Percentiles rank a stretch among this genome's conserved stretches.
Conservation (phyloP, 305 asterid genomes). For the Stenogyne calaminthoides region DNA sequence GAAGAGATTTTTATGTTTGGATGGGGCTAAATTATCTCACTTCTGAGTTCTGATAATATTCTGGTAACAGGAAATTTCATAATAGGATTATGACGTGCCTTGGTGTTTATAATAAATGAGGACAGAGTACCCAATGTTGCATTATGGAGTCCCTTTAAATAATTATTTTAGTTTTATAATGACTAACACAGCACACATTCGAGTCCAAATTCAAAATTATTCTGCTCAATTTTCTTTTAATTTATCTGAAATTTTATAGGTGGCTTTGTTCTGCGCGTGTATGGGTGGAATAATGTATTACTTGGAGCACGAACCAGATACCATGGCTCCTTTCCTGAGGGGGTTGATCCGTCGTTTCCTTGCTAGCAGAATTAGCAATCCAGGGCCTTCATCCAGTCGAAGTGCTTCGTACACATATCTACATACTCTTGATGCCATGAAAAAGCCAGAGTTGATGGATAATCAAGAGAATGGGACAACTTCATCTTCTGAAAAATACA, state of each 20-base stretch:
- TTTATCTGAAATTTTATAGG: slow-evolving; percentile 46
- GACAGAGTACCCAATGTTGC: not conserved
- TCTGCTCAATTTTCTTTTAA: not conserved
- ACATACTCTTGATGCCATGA: slow-evolving; percentile 76
- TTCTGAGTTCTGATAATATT: not conserved
- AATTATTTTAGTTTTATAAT: not conserved
- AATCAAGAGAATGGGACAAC: slow-evolving; percentile 52
- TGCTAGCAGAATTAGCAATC: slow-evolving; percentile 92
- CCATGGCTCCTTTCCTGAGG: slow-evolving; percentile 95
- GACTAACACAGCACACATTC: not conserved
- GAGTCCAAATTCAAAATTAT: slow-evolving; percentile 8
- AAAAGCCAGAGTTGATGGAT: slow-evolving; percentile 58
- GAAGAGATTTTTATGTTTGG: not conserved
- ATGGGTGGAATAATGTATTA: slow-evolving; percentile 99
- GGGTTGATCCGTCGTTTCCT: slow-evolving; percentile 95
- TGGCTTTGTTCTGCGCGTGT: slow-evolving; percentile 87
- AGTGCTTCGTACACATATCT: slow-evolving; percentile 75
- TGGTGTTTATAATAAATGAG: not conserved
- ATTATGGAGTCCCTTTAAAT: not conserved
- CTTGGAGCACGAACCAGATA: slow-evolving; percentile 94
- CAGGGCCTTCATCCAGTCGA: slow-evolving; percentile 63
- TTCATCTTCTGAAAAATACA: slow-evolving; percentile 66
- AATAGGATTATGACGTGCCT: too few relatives aligned
- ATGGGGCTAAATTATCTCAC: slow-evolving; percentile 9
- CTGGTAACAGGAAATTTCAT: not conserved